Evolutionary conservation across 2,329 filamentous ascomycete genomes (phyloP).

Genomic region (Alternaria infectoria): DNA sequence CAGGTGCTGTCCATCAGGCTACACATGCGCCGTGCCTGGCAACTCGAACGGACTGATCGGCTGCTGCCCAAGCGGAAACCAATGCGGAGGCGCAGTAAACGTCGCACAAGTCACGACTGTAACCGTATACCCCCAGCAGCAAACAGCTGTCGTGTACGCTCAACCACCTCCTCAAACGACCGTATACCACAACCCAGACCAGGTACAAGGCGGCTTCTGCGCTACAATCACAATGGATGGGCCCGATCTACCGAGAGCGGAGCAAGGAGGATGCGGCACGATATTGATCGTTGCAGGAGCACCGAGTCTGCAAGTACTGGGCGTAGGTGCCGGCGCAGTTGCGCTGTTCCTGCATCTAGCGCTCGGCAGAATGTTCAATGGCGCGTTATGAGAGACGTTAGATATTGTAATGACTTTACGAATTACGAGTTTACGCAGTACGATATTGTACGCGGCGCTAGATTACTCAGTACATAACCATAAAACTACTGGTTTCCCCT

Average conservation of each 20-base stretch:
- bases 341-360: conserved; percentile 32
- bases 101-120: conserved; percentile 44
- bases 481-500: conserved; percentile 49
- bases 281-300: conserved; percentile 44
- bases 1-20: conserved; percentile 48
- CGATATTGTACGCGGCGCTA: conserved; percentile 8
- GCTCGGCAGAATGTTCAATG: conserved; percentile 36
- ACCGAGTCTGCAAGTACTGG: conserved; percentile 22
- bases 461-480: conserved; percentile 8
- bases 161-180: conserved; percentile 32
- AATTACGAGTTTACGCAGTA: conserved; percentile 28
- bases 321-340: conserved; percentile 22
- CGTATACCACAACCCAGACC: conserved; percentile 31
- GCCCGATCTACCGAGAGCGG: conserved; percentile 42
- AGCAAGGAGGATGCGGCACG: conserved; percentile 45
- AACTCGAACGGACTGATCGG: conserved; percentile 45
- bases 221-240: conserved; percentile 46
- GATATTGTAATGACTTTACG: conserved; percentile 28
- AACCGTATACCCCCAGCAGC: conserved; percentile 40
- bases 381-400: conserved; percentile 10
- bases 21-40: conserved; percentile 40
- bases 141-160: conserved; percentile 39
- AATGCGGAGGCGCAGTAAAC: conserved; percentile 42
- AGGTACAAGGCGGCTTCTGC: conserved; percentile 42
- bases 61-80: conserved; percentile 46